Conservation (phyloP, 345 rosid species). For the Euphorbia peplus region DNA sequence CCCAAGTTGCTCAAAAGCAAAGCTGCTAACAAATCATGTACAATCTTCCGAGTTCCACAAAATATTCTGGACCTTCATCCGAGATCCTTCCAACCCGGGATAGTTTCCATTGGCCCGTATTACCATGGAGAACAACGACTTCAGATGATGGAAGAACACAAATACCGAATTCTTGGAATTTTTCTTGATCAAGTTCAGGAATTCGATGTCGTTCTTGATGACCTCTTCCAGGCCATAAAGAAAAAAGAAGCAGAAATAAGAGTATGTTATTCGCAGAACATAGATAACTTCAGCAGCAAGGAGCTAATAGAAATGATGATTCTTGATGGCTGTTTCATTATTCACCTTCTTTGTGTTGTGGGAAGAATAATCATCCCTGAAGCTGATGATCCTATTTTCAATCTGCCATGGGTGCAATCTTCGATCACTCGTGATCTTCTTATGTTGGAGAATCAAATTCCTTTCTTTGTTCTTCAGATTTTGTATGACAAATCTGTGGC, state of each 20-base stretch:
- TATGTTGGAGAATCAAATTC: conserved; percentile 58
- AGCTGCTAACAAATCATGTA: conserved; percentile 35
- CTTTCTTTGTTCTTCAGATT: conserved; percentile 43
- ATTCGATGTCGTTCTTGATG: neutral
- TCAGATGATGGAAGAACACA: conserved; percentile 50
- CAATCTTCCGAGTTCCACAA: conserved; percentile 44
- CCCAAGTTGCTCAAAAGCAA: conserved; percentile 30
- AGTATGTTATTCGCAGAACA: conserved; percentile 2
- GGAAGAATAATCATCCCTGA: conserved; percentile 31
- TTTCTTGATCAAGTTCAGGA: neutral
- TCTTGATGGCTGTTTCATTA: conserved; percentile 59
- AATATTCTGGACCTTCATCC: too few species aligned
- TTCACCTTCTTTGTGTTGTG: conserved; percentile 48
- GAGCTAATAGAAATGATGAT: conserved; percentile 43
- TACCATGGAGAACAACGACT: conserved; percentile 37
- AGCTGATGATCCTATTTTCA: conserved; percentile 45
- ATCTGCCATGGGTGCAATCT: conserved; percentile 45
- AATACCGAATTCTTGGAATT: conserved; percentile 4
- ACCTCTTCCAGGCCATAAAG: neutral
- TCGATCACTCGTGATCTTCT: conserved; percentile 45
- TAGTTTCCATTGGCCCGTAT: conserved; percentile 48
- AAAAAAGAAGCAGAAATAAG: neutral
- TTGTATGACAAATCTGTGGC: conserved; percentile 25
- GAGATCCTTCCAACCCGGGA: conserved; percentile 36
- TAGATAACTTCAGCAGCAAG: neutral